A percentile compares a stretch with the other conserved stretches of the same genome.
Conservation (phyloP, 768 basidiomycete species). For the Gyrodon lividus region DNA sequence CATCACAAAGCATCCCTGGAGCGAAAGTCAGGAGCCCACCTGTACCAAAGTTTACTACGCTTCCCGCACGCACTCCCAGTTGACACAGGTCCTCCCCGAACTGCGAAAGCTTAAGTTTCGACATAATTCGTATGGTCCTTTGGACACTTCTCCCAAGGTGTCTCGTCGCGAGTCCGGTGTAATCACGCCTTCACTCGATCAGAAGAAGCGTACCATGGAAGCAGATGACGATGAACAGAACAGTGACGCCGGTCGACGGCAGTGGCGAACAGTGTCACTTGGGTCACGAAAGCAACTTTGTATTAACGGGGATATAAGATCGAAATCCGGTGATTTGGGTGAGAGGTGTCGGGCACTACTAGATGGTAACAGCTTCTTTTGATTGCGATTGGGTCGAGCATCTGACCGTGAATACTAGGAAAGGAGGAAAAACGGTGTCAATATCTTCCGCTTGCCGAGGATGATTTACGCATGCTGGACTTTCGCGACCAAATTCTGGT, state of each 20-base stretch:
- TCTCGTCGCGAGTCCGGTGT: background rate
- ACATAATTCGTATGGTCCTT: constrained; percentile 17
- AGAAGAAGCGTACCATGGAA: constrained; percentile 20
- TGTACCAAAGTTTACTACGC: constrained; percentile 91
- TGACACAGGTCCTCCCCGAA: constrained; percentile 88
- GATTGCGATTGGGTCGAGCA: background rate
- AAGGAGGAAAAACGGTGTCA: constrained; percentile 71
- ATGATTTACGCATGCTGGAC: constrained; percentile 72
- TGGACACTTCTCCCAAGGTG: constrained; percentile 14
- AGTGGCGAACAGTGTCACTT: constrained; percentile 72
- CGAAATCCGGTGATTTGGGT: constrained; percentile 68
- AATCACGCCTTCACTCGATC: background rate
- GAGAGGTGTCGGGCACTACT: constrained; percentile 85
- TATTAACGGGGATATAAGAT: constrained; percentile 78
- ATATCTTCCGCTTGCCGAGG: constrained; percentile 67
- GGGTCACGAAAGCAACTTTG: constrained; percentile 91
- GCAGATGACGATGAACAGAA: constrained; percentile 21
- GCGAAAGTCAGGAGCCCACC: constrained; percentile 43
- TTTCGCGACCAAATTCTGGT: constrained; percentile 88
- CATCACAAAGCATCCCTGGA: constrained; percentile 4
- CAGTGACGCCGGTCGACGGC: constrained; percentile 26
- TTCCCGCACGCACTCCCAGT: constrained; percentile 94
- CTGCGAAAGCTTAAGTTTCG: constrained; percentile 67
- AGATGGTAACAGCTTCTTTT: constrained; percentile 44
- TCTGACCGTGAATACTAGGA: constrained; percentile 37